Evolutionary conservation across 202 grass and related monocot species (phyloP).

Genomic region (Digitaria exilis): DNA sequence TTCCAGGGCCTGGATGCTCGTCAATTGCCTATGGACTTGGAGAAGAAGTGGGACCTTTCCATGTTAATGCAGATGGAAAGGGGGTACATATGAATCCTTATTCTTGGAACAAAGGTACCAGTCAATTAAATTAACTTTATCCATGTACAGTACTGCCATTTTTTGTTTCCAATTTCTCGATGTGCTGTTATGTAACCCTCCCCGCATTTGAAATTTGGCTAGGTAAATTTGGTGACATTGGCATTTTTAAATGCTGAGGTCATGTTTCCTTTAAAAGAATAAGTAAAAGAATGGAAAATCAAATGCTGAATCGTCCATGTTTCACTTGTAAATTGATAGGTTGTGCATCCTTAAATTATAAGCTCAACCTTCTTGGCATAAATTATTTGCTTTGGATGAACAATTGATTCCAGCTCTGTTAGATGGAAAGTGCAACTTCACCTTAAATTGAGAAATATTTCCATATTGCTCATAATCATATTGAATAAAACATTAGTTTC

Average conservation of each 20-base stretch:
- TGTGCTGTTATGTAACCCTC: neutral
- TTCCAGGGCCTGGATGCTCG: conserved; percentile 90
- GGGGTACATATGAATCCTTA: conserved; percentile 82
- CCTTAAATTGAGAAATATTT: neutral
- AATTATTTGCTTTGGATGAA: neutral
- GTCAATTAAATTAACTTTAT: neutral
- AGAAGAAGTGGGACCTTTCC: conserved; percentile 97
- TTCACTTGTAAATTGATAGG: neutral
- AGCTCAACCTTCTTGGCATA: conserved; percentile 10
- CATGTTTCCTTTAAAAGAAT: neutral
- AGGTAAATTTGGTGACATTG: neutral
- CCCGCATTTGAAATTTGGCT: neutral
- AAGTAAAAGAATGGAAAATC: neutral
- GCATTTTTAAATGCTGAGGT: neutral
- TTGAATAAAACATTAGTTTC: neutral
- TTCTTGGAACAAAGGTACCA: conserved; percentile 94
- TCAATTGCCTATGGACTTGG: conserved; percentile 89
- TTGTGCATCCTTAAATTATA: conserved; percentile 2
- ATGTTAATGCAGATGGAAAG: conserved; percentile 90
- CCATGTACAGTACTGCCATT: neutral
- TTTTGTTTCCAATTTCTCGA: neutral
- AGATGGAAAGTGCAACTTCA: conserved; percentile 17
- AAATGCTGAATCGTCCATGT: neutral
- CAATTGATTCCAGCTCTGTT: neutral
- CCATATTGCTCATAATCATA: conserved; percentile 3